These are phyloP conservation scores for Malassezia furfur DNA, from an alignment of 1,284 basidiomycete genomes.

Conservation along the genomic window DNA sequence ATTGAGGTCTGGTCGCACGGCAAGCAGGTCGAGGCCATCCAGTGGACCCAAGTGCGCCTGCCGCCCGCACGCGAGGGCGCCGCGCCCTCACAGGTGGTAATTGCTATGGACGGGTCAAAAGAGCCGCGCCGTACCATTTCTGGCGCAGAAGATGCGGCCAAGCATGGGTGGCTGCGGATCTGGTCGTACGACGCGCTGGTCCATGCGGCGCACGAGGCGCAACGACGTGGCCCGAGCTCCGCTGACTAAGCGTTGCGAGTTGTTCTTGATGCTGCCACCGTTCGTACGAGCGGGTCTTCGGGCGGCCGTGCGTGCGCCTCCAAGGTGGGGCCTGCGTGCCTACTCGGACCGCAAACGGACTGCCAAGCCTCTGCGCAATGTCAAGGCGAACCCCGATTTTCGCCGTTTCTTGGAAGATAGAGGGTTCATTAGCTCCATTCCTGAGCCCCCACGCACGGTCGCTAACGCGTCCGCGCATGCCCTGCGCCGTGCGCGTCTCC, in stretches of 20 bases:
- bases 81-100: not conserved
- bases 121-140: not conserved
- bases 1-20: not conserved
- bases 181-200: not conserved
- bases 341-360: not conserved
- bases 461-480: not conserved
- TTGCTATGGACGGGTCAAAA: not conserved
- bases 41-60: constrained; percentile 19
- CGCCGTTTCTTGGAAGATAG: constrained; percentile 1
- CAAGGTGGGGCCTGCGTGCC: not conserved
- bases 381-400: not conserved
- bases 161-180: not conserved
- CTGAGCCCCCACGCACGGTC: not conserved
- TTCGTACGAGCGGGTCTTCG: not conserved
- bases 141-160: not conserved
- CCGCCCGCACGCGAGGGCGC: not conserved
- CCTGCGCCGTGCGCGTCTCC: constrained; percentile 11
- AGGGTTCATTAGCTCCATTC: not conserved
- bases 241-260: not conserved
- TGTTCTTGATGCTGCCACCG: not conserved
- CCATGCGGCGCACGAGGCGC: no score
- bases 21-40: constrained; percentile 23
- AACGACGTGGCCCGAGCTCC: no score
- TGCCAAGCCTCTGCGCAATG: not conserved
- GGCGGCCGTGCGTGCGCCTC: not conserved